Base-by-base conservation (phyloP, 2,329 filamentous ascomycete species). In the Ophiognomonia clavigignenti-juglandacearum region DNA sequence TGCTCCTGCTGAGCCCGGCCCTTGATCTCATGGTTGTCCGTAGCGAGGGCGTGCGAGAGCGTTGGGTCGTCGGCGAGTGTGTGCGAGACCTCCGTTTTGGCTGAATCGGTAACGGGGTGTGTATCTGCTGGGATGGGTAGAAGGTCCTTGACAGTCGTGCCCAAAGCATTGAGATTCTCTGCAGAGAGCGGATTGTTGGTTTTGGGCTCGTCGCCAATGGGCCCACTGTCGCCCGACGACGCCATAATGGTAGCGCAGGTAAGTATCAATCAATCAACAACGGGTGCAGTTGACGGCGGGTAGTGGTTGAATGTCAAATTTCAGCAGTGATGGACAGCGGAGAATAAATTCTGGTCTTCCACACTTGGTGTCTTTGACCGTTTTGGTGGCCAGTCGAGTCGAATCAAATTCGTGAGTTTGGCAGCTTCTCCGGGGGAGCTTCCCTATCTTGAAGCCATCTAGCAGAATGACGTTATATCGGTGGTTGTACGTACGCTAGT, bases 1-100 rank as follows among this genome's bases (percentile, higher is more conserved):
- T 75, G 69, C 11, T 71, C 66, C 16, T 68, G 59, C 59, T 80
- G 75, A 13, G 67, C 69, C 2, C 64, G 56, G 9, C 74, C 75
- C 43, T 70, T 71, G 31, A 71, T 61, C 4, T 68, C 67, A 37
- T 69, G 65, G 42, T 67, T 61, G 11, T 61, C 60, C n/a, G 63
- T 63, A 1, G 72, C 72, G 4, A 75, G 58, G 14, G 66, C 63
- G 54, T 75, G 72, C 0, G 67, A 69, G 4, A 69, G 54, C 0
- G 66, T 65, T 2, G 62, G 58, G n/a, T 59, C 59, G 7, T 62
- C 59, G 5, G 52, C 37, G 5, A 64, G 43, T 10, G 53, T 54
- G 19, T 53, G 54, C 13, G 57, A 56, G 18, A 35, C 54, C 31
- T 58, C 52, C 20, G 49, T 39, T n/a, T 57, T 55, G 4, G 45